Evolutionary conservation across 345 rosid species (phyloP).

Genomic region (Euclidium syriacum): DNA sequence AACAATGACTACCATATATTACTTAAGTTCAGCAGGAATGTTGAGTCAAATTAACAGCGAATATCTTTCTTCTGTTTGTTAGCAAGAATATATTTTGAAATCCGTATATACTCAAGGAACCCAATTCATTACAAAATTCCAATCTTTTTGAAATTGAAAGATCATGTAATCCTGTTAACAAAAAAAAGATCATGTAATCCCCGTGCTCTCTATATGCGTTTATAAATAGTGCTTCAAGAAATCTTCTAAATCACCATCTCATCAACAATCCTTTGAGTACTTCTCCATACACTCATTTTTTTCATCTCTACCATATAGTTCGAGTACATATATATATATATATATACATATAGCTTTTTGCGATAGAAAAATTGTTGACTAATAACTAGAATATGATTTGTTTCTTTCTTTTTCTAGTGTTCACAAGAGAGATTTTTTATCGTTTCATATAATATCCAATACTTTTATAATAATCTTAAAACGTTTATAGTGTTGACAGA

Average conservation of each 20-base stretch:
- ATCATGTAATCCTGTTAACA: background rate
- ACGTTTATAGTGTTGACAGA: constrained; percentile 68
- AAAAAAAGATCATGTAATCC: too few species aligned
- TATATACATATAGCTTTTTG: too few species aligned
- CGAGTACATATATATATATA: too few species aligned
- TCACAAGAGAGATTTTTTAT: background rate
- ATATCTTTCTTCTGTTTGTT: background rate
- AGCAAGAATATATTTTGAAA: background rate
- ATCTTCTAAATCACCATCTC: constrained; percentile 14
- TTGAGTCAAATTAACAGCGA: background rate
- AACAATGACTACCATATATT: too few species aligned
- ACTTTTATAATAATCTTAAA: background rate
- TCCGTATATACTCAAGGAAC: constrained; percentile 3
- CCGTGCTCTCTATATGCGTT: background rate
- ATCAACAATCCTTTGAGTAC: background rate
- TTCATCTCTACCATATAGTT: background rate
- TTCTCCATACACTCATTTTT: too few species aligned
- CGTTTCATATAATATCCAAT: background rate
- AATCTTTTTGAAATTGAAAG: constrained; percentile 15
- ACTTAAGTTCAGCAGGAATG: too few species aligned
- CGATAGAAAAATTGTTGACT: background rate
- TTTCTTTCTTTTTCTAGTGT: too few species aligned
- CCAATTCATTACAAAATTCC: constrained; percentile 1
- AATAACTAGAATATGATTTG: background rate
- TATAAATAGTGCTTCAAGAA: constrained; percentile 26